Conservation (phyloP, 2,329 filamentous ascomycete genomes). For the Fusarium graminum region DNA sequence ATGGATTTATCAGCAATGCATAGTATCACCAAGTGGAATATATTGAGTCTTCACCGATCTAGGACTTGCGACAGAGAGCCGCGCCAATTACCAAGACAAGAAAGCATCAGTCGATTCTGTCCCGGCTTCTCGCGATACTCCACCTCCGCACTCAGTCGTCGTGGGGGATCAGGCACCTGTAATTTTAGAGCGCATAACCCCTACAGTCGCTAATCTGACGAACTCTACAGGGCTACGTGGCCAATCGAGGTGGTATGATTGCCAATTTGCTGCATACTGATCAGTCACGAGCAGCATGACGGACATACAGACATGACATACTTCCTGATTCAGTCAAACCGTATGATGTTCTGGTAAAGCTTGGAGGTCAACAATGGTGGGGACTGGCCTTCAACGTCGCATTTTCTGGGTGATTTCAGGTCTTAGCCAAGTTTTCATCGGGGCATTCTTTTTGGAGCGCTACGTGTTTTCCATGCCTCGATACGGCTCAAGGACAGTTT, state of each 20-base stretch:
- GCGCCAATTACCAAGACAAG: constrained; percentile 27
- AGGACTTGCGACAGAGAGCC: neutral
- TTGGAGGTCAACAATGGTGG: too few relatives aligned
- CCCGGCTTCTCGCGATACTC: constrained; percentile 27
- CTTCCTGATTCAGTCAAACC: neutral
- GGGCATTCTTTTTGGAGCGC: too few relatives aligned
- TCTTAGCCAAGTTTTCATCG: too few relatives aligned
- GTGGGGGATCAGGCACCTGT: neutral
- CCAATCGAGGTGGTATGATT: constrained; percentile 38
- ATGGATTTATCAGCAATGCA: too few relatives aligned
- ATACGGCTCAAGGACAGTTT: too few relatives aligned
- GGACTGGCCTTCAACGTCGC: too few relatives aligned
- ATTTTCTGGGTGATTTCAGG: too few relatives aligned
- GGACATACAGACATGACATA: neutral
- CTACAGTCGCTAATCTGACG: constrained; percentile 4
- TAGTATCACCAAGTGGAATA: too few relatives aligned
- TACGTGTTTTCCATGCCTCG: too few relatives aligned
- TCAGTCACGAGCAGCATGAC: neutral
- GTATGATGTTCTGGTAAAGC: neutral
- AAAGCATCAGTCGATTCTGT: constrained; percentile 16
- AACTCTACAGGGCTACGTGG: neutral
- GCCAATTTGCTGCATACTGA: constrained; percentile 4
- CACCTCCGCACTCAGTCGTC: neutral
- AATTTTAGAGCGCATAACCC: neutral
- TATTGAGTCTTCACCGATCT: neutral